Conservation (phyloP, 2,329 filamentous ascomycete genomes). For the Ophiocordyceps australis region DNA sequence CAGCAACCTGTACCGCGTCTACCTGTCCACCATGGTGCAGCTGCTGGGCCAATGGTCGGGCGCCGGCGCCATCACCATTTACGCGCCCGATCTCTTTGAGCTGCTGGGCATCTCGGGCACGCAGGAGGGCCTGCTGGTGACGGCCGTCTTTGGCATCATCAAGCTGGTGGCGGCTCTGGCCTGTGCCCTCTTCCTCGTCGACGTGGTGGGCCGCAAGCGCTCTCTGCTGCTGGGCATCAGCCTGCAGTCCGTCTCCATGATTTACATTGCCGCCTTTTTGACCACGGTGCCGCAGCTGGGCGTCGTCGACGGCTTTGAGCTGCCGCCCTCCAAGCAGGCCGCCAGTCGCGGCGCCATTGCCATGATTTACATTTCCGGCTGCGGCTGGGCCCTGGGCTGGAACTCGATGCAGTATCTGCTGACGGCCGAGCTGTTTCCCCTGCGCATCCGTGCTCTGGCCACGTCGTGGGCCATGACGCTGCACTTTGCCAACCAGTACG, state of each 20-base stretch:
- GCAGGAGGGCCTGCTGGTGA: conserved; percentile 53
- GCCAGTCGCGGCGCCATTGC: conserved; percentile 51
- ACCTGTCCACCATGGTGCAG: conserved; percentile 50
- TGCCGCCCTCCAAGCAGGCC: conserved; percentile 27
- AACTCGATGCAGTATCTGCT: conserved; percentile 66
- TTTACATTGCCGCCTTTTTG: conserved; percentile 44
- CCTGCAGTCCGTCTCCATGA: conserved; percentile 40
- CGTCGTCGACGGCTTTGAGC: conserved; percentile 24
- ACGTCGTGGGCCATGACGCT: conserved; percentile 60
- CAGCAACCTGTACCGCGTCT: conserved; percentile 56
- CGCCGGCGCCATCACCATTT: conserved; percentile 57
- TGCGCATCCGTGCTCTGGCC: conserved; percentile 52
- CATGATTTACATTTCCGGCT: conserved; percentile 54
- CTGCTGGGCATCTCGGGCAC: conserved; percentile 52
- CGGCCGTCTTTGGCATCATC: conserved; percentile 57
- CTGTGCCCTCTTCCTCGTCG: conserved; percentile 64
- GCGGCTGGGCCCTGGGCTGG: conserved; percentile 56
- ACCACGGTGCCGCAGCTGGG: conserved; percentile 42
- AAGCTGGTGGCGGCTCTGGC: conserved; percentile 49
- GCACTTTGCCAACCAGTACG: conserved; percentile 66
- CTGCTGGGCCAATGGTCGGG: conserved; percentile 59
- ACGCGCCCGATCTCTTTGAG: conserved; percentile 55
- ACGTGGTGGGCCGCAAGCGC: conserved; percentile 60
- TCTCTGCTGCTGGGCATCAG: conserved; percentile 41
- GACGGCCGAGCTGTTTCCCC: conserved; percentile 60